phyloP scores from a whole-genome alignment of 441 rosid genomes.

The Populus tomentosa region DNA sequence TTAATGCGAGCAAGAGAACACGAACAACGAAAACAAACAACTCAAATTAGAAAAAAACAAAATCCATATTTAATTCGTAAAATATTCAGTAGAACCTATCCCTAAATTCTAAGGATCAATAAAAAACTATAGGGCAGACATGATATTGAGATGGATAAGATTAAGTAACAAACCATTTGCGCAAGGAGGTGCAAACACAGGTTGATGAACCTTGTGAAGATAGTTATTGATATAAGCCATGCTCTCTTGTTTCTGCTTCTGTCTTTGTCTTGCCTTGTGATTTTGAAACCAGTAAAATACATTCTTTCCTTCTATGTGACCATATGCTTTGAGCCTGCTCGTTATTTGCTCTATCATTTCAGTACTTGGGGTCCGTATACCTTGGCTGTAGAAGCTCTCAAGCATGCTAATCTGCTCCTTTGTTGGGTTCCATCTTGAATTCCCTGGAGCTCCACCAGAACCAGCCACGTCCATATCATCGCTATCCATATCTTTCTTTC shows the following conservation, averaged over 20 bases:
- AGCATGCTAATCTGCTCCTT: constrained; percentile 76
- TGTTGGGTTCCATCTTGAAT: constrained; percentile 89
- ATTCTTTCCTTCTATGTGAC: constrained; percentile 92
- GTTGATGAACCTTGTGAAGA: constrained; percentile 34
- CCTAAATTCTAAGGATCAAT: background rate
- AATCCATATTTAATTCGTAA: background rate
- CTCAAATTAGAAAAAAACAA: background rate
- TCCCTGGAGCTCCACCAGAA: constrained; percentile 26
- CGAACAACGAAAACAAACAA: constrained; percentile 27
- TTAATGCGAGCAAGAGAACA: constrained; percentile 16
- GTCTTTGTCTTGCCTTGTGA: constrained; percentile 93
- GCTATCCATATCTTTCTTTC: constrained; percentile 28
- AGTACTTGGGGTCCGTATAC: constrained; percentile 79
- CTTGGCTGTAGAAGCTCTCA: constrained; percentile 67
- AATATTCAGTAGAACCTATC: background rate
- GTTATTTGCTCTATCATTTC: constrained; percentile 93
- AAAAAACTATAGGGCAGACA: background rate
- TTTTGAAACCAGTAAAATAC: constrained; percentile 98
- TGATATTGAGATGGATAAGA: background rate
- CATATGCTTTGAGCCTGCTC: constrained; percentile 54
- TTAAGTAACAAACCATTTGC: constrained; percentile 46
- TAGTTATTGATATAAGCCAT: constrained; percentile 52
- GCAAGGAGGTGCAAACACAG: constrained; percentile 35
- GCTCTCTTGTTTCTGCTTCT: constrained; percentile 82
- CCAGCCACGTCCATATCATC: constrained; percentile 19